Evolutionary conservation across 257 asterid species (phyloP).

Genomic region (Hygrophila difformis): DNA sequence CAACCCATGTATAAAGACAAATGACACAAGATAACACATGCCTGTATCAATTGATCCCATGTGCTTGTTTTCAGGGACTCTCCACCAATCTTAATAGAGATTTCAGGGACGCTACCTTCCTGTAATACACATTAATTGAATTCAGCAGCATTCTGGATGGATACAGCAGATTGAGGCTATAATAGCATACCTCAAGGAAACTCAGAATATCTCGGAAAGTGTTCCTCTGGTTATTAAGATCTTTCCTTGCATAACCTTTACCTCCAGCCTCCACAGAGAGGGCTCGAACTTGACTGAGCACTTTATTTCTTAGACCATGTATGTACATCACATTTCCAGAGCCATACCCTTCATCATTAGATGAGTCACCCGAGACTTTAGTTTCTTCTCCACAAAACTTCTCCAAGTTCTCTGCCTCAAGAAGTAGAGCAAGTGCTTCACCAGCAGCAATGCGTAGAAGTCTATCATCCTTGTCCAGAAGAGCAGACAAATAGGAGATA

Average conservation of each 20-base stretch:
- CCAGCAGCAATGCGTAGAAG: slow-evolving; percentile 85
- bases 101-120: slow-evolving; percentile 68
- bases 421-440: slow-evolving; percentile 84
- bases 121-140: slow-evolving; percentile 20
- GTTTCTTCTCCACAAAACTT: slow-evolving; percentile 57
- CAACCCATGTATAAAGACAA: neutral
- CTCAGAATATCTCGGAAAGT: slow-evolving; percentile 78
- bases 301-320: slow-evolving; percentile 67
- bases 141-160: slow-evolving; percentile 10
- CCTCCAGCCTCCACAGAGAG: slow-evolving; percentile 92
- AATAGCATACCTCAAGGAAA: slow-evolving; percentile 62
- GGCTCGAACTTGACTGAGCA: slow-evolving; percentile 56
- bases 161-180: neutral
- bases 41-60: slow-evolving; percentile 88
- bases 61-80: slow-evolving; percentile 50
- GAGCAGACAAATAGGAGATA: slow-evolving; percentile 49
- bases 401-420: slow-evolving; percentile 76
- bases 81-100: slow-evolving; percentile 74
- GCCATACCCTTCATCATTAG: slow-evolving; percentile 37
- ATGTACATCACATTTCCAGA: slow-evolving; percentile 42
- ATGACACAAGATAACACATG: slow-evolving; percentile 4
- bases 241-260: slow-evolving; percentile 88
- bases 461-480: slow-evolving; percentile 87
- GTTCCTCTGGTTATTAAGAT: slow-evolving; percentile 77
- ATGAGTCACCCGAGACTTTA: slow-evolving; percentile 42